A percentile compares a stretch with the other conserved stretches of the same genome.
phyloP scores from a whole-genome alignment of 73 alveolate species.

The Tetrahymena malaccensis region DNA sequence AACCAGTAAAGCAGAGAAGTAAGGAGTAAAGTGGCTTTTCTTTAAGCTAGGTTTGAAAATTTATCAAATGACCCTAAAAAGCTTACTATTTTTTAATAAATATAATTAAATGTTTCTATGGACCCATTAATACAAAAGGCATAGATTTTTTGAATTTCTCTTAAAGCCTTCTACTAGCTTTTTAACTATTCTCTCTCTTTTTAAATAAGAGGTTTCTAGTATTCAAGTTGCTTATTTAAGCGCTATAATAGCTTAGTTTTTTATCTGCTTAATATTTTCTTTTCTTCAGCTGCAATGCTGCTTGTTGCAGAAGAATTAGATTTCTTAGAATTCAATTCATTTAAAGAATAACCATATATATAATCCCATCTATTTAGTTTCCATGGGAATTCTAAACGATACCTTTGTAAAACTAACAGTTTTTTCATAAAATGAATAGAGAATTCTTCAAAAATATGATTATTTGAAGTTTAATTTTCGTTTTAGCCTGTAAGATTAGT shows the following conservation, averaged over 20 bases:
- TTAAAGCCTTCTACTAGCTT: neutral
- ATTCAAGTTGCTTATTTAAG: conserved; percentile 3
- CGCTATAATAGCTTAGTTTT: conserved; percentile 3
- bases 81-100: neutral
- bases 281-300: conserved; percentile 2
- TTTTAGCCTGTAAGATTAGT: neutral
- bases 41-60: neutral
- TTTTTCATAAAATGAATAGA: neutral
- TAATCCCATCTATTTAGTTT: neutral
- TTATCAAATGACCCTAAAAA: neutral
- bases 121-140: conserved; percentile 36
- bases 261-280: neutral
- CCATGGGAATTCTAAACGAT: neutral
- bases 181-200: neutral
- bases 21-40: neutral
- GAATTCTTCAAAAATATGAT: neutral
- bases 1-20: neutral
- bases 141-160: conserved; percentile 8
- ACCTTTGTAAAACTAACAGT: neutral
- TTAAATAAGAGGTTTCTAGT: neutral
- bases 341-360: neutral
- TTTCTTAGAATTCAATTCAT: neutral
- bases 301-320: neutral
- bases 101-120: neutral
- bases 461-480: neutral